Evolutionary conservation across 805 yeast genomes (phyloP).

Genomic region (Lachancea sp.): DNA sequence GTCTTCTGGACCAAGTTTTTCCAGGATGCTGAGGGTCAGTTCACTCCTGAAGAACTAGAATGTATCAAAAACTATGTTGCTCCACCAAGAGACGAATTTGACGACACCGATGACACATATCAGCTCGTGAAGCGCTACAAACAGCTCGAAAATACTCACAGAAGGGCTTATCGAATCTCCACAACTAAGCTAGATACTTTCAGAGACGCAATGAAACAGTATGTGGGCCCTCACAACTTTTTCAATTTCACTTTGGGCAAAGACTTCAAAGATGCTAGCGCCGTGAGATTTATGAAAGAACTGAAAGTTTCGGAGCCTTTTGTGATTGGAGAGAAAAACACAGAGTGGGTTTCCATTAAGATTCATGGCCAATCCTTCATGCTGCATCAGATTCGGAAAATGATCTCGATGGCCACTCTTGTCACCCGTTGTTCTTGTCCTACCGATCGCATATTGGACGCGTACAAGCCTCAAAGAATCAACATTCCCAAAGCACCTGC

Average conservation of each 20-base stretch:
- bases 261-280: conserved; percentile 74
- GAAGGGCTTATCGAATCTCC: conserved; percentile 65
- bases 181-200: conserved; percentile 54
- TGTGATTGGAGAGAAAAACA: conserved; percentile 80
- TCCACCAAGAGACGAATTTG: conserved; percentile 35
- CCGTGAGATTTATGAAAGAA: conserved; percentile 74
- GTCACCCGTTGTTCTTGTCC: conserved; percentile 86
- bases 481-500: conserved; percentile 98
- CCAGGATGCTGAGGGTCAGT: conserved; percentile 33
- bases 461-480: conserved; percentile 66
- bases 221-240: conserved; percentile 87
- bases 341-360: conserved; percentile 94
- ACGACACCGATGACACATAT: conserved; percentile 34
- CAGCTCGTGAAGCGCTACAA: conserved; percentile 47
- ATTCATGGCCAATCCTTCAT: conserved; percentile 97
- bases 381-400: conserved; percentile 96
- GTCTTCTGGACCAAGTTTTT: conserved; percentile 61
- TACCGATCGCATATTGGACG: conserved; percentile 61
- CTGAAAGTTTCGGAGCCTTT: conserved; percentile 81
- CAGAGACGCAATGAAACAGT: conserved; percentile 62
- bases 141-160: conserved; percentile 54
- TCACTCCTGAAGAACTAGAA: conserved; percentile 24
- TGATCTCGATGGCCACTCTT: conserved; percentile 92
- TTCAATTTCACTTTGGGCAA: conserved; percentile 85
- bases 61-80: conserved; percentile 28